Base-by-base conservation (phyloP, 2,329 filamentous ascomycete genomes). In the Colletotrichum scovillei region DNA sequence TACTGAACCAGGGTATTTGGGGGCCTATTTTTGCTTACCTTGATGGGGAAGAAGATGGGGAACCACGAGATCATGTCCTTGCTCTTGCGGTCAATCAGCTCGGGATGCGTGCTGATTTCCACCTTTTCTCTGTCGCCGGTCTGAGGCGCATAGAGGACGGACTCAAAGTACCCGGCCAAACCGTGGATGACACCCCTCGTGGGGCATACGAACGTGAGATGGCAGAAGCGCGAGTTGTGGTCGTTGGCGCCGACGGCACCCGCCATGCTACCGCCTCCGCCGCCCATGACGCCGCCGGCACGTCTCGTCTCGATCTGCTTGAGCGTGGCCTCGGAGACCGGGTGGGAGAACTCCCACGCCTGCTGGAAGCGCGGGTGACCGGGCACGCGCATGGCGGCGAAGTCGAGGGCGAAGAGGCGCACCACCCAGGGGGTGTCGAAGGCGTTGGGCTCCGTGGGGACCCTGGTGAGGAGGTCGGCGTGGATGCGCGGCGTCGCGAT, bases 41-140 rank as follows among this genome's bases (percentile, higher is more conserved):
- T 97, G 16, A 99, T 85, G 0, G 97, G 97, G 80, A 99, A 99
- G 85, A 96, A 98, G 35, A 99, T 98, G 1, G 97, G 97, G 81
- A 99, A 99, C 97, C 97, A 99, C 68, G 94, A 97, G 76, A 98
- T 97, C 97, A 99, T 99, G 78, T 97, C 95, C 80, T 93, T 93
- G 87, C 95, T 98, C 89, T 98, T 98, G 70, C 86, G 86, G 69
- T 97, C 94, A 84, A 99, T 98, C 35, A 93, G 94, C 76, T 97
- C 93, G 0, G 97, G 97, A 78, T 98, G 93, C 4, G 94, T 99
- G 79, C 95, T 97, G 73, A 99, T 88, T 85, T 98, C 96, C 5
- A 98, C 90, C 77, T 91, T 92, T 1, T 85, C 78, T 75, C 79
- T 79, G 28, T 83, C 82, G 6, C 78, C 82, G 7, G 83, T 75